Base-by-base conservation (phyloP, 352 stramenopile species). In the Globisporangium solare region DNA sequence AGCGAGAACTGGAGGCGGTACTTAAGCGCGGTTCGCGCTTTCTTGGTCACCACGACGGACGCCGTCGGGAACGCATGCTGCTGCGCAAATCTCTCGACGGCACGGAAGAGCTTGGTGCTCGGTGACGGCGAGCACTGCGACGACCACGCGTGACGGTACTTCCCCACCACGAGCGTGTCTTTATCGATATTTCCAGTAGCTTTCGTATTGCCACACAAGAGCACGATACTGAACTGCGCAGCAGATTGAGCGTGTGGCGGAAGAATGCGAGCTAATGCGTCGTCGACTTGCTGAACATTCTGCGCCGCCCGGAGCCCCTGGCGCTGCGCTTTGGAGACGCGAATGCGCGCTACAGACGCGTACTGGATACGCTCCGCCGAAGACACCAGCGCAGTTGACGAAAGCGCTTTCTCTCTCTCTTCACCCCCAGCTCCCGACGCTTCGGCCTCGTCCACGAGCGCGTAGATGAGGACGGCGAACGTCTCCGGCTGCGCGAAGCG, bases 1-100 rank as follows among this genome's bases (percentile, higher is more conserved):
- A 93, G 54, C 6, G 77, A 73, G 53, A 91, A 89, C 50, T 85
- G 71, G 22, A 89, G 58, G 42, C 80, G 80, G 53, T 91, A 93
- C 39, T 75, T 68, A 12, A 84, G 64, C 4, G 83, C 71, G 27
- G 66, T 66, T 3, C 82, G 63, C 12, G 82, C 79, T 20, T 49
- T 67, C 46, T 67, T 73, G 11, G 64, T 47, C 8, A 6, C 21
- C 15, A 41, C 45, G 12, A 21, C 37, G 35, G 13, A 35, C 15
- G 40, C 46, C 10, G 41, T 24, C 5, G 68, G 67, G 54, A 76
- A 83, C 18, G 86, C 64, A 45, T 88, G 69, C 6, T 51, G 56
- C 39, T 73, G 59, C 37, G 71, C 42, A 17, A 91, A 55, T 22
- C 58, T 60, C 24, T 75, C 73, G 12, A 86, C 58, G 11, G 74